Evolutionary conservation across 257 asterid genomes (phyloP), one percentile per base, ranked within the genome.

Genomic region (Thymus mandschuricus): DNA sequence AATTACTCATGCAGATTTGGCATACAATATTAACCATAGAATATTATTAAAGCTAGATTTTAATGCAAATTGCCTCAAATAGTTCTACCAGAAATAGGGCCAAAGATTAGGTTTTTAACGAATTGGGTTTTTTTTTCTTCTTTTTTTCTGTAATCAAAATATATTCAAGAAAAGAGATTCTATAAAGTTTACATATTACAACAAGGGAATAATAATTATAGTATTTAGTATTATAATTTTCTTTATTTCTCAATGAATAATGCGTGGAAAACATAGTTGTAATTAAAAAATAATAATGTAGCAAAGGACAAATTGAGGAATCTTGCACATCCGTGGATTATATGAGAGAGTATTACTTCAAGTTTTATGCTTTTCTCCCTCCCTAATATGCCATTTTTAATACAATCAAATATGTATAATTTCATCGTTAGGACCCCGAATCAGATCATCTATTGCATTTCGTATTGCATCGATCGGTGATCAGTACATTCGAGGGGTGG

Each of bases 281-380:
- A 10, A 48, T 68, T 15, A 34, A 38, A 12, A 9, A 4, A 41
- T 38, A 61, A 58, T 13, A 56, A 72, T 27, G 63, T 73, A 61
- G 77, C 59, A 79, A 31, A 76, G 41, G 86, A 86, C 88, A 69
- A 71, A 10, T 13, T 44, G 63, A 45, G 80, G 87, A 75, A 85
- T 72, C 75, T 72, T 40, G 65, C 30, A 48, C 66, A 12, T 69
- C 81, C 83, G 73, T 76, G 89, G 84, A 64, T 76, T 69, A 84
- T 86, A 79, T 85, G 82, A 61, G 44, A 54, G 70, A 61, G 50
- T 64, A 80, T 80, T 79, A 15, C 51, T 69, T 72, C 68, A 56
- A 49, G 48, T 48, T 30, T 60, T 49, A 52, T 67, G 12, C 46
- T 15, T 12, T 38, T 12, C 34, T 70, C 38, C 10, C 41, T 52